phyloP scores from a whole-genome alignment of 371 early-diverging fungal species.

The Smittium culicis region DNA sequence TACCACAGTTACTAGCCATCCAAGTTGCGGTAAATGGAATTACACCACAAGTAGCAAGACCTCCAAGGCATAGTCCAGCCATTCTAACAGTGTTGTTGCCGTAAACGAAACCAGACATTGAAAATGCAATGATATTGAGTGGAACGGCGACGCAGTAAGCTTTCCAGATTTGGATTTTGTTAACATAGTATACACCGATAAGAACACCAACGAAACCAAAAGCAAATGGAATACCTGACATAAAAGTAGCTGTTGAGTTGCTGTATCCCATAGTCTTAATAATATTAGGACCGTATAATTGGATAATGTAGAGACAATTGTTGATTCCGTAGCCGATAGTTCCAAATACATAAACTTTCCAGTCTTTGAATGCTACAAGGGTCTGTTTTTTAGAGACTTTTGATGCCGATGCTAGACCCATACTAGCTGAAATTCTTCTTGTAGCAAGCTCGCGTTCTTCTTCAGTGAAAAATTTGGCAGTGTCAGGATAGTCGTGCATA shows the following conservation, averaged over 20 bases:
- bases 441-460: slow-evolving; percentile 25
- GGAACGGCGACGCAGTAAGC: not conserved
- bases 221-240: slow-evolving; percentile 28
- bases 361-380: slow-evolving; percentile 13
- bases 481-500: slow-evolving; percentile 26
- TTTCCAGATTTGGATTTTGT: slow-evolving; percentile 3
- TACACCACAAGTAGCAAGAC: slow-evolving; percentile 24
- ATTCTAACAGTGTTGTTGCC: not conserved
- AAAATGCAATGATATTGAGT: slow-evolving; percentile 12
- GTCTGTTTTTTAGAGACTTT: slow-evolving; percentile 22
- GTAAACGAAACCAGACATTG: not conserved
- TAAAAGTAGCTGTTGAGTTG: slow-evolving; percentile 27
- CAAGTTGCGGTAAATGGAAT: slow-evolving; percentile 26
- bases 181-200: slow-evolving; percentile 17
- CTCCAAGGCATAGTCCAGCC: slow-evolving; percentile 26
- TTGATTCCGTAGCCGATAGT: slow-evolving; percentile 23
- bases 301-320: slow-evolving; percentile 18
- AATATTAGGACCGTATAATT: slow-evolving; percentile 29
- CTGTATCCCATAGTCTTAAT: slow-evolving; percentile 34
- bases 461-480: slow-evolving; percentile 20
- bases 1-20: slow-evolving; percentile 27
- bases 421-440: slow-evolving; percentile 15
- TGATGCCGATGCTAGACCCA: slow-evolving; percentile 22
- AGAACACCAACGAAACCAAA: slow-evolving; percentile 24
- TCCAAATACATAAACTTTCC: slow-evolving; percentile 23